Evolutionary conservation across 371 early-diverging fungal genomes (phyloP), one percentile per base, ranked within the genome.

Genomic region (Dinochytrium kinnereticum): DNA sequence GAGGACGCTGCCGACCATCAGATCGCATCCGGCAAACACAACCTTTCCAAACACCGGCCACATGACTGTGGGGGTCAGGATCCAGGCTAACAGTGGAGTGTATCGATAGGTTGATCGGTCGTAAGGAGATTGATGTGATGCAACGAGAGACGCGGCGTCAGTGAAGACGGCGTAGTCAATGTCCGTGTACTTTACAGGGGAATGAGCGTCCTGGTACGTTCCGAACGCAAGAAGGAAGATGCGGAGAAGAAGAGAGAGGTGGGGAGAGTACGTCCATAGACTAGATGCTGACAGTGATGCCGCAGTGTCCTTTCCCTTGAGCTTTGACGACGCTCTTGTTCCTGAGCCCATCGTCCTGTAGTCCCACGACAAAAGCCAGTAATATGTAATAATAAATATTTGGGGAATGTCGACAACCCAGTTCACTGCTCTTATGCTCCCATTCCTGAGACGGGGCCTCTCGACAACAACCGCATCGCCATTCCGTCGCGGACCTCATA

Each of bases 101-200:
- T 99, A 99, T 24, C 99, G 89, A 78, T 96, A 99, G 0, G 99
- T 99, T 1, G 92, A 91, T 51, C 99, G 91, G 51, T 80, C 80
- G 79, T 96, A 99, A 0, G 99, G 99, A 1, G 93, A 93, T 36
- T 74, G 55, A 1, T 93, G 92, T 24, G 84, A 73, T 38, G 89
- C 84, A 26, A 97, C 90, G 79, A 86, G 91, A 17, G 88, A 84
- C 7, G 97, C 94, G 0, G 97, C 98, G 81, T 98, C 98, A 19
- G 95, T 92, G 76, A 98, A 98, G 57, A 98, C 99, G 31, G 86
- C 79, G 83, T 98, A 98, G 83, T 98, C 99, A 70, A 98, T 91
- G 76, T 98, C 99, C 1, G 99, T 98, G 82, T 95, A 98, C 75
- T 95, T 96, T 34, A 96, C 93, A 26, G 90, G 88, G 61, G 93